These are phyloP conservation scores for Extremus antarcticus DNA, from an alignment of 495 filamentous ascomycete species.

Conservation along the genomic window DNA sequence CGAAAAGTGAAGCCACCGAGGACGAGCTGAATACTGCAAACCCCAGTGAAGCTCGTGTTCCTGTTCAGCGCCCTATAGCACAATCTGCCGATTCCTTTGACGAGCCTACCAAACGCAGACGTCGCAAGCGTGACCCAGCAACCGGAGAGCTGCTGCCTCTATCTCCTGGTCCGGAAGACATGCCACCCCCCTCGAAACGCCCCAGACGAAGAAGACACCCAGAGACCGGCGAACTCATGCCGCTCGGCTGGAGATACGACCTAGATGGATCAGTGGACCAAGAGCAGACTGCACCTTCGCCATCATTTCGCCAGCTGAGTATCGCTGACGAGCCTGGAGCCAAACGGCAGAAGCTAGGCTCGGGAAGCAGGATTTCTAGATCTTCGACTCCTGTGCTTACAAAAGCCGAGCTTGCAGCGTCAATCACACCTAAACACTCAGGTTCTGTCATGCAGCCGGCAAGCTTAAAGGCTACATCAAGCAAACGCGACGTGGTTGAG, in stretches of 20 bases:
- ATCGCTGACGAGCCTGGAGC: neutral
- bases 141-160: conserved; percentile 9
- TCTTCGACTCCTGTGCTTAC: neutral
- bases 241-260: conserved; percentile 15
- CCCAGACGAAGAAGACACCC: conserved; percentile 11
- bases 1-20: neutral
- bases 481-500: neutral
- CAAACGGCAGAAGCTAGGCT: neutral
- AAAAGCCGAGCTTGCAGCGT: neutral
- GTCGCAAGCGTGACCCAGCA: conserved; percentile 4
- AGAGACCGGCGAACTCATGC: conserved; percentile 16
- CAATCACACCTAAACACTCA: neutral
- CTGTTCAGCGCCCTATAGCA: neutral
- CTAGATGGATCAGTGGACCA: neutral
- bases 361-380: neutral
- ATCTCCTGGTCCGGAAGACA: neutral
- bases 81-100: neutral
- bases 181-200: neutral
- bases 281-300: neutral
- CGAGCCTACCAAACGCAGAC: neutral
- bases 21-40: neutral
- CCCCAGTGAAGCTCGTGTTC: neutral
- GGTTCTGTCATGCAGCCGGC: neutral
- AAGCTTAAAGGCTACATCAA: neutral
- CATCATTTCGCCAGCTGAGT: neutral